Evolutionary conservation across 2,329 filamentous ascomycete species (phyloP).

Genomic region (Pseudocercospora fuligena): DNA sequence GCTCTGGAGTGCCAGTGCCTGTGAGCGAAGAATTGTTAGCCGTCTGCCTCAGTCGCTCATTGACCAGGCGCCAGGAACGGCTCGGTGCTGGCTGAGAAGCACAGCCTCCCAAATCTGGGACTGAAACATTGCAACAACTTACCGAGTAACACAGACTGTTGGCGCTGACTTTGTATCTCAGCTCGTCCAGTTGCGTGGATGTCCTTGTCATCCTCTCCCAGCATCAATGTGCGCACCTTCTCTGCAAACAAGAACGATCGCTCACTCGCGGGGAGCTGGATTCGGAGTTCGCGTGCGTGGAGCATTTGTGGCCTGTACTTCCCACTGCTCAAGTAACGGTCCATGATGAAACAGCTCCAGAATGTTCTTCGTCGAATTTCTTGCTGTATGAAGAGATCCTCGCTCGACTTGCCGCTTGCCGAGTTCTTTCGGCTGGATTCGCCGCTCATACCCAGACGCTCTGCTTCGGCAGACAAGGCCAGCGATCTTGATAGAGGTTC

Average conservation of each 20-base stretch:
- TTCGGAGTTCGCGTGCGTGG: constrained; percentile 62
- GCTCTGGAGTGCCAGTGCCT: constrained; percentile 29
- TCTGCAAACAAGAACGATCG: constrained; percentile 66
- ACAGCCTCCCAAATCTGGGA: not conserved
- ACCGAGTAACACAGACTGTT: constrained; percentile 48
- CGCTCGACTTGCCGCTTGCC: constrained; percentile 28
- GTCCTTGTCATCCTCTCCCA: constrained; percentile 50
- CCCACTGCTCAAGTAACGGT: constrained; percentile 70
- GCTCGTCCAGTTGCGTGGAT: constrained; percentile 42
- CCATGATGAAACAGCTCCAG: constrained; percentile 75
- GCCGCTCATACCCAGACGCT: constrained; percentile 43
- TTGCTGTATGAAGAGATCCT: constrained; percentile 59
- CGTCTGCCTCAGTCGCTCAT: not conserved
- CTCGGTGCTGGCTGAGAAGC: not conserved
- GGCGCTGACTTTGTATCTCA: constrained; percentile 52
- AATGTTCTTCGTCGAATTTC: constrained; percentile 72
- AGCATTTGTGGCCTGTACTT: constrained; percentile 66
- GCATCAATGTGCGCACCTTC: constrained; percentile 58
- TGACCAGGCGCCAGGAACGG: not conserved
- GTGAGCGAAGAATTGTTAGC: not conserved
- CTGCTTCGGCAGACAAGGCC: constrained; percentile 44
- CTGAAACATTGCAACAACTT: not conserved
- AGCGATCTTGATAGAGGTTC: constrained; percentile 44
- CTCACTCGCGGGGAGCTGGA: constrained; percentile 72
- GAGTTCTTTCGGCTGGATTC: constrained; percentile 30